phyloP scores from a whole-genome alignment of 106 monocot species.

The Dactylorhiza incarnata region DNA sequence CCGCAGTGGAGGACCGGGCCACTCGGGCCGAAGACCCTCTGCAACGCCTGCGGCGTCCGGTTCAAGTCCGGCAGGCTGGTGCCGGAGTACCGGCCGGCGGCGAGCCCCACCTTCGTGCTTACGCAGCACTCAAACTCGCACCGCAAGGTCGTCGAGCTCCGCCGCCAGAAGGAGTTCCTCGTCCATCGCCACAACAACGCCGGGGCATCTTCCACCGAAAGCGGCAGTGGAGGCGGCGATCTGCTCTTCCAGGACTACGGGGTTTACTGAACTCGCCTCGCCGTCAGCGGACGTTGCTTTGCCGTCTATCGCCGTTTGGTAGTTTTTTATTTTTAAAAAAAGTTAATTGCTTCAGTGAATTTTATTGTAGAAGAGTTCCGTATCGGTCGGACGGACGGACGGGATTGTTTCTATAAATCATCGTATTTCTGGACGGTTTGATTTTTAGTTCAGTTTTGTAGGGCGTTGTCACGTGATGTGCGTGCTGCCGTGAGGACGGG shows the following conservation, averaged over 20 bases:
- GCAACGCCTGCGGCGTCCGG: conserved; percentile 25
- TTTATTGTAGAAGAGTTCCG: too few species aligned
- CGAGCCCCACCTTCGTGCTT: conserved; percentile 22
- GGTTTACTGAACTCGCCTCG: not conserved
- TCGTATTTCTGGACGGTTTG: not conserved
- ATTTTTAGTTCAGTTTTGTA: not conserved
- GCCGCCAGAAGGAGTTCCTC: conserved; percentile 32
- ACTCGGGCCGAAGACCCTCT: conserved; percentile 18
- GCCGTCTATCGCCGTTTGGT: not conserved
- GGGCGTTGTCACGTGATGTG: not conserved
- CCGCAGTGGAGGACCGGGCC: conserved; percentile 24
- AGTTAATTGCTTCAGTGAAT: not conserved
- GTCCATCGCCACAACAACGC: not conserved
- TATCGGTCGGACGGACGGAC: not conserved
- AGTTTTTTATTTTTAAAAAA: not conserved
- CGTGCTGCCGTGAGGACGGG: not conserved
- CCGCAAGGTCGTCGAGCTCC: conserved; percentile 35
- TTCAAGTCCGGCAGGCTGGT: conserved; percentile 28
- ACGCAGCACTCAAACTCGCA: conserved; percentile 47
- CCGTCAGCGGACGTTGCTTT: not conserved
- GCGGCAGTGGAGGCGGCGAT: not conserved
- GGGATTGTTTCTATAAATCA: conserved; percentile 1
- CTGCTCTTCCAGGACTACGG: not conserved
- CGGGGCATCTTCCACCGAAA: not conserved
- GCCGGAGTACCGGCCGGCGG: conserved; percentile 37